These are phyloP conservation scores for Tranzscheliella williamsii DNA, from an alignment of 1,284 basidiomycete species.

Conservation along the genomic window DNA sequence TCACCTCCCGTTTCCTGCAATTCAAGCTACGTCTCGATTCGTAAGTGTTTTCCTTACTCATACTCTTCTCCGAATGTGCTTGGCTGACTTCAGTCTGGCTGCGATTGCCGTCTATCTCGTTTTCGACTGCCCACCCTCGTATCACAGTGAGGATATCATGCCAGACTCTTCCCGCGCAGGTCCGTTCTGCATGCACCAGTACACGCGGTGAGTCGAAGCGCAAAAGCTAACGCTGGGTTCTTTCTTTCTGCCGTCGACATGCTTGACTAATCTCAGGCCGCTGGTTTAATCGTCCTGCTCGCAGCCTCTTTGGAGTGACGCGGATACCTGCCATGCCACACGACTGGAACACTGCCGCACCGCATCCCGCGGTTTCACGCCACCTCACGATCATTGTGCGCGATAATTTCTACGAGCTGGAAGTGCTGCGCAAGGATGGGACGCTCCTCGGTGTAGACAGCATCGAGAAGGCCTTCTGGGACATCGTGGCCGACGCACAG, in stretches of 20 bases:
- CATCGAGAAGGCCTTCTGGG: constrained; percentile 72
- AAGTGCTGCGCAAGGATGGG: constrained; percentile 64
- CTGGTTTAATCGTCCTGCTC: constrained; percentile 67
- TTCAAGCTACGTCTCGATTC: constrained; percentile 74
- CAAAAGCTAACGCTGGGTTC: constrained; percentile 19
- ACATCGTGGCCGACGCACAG: constrained; percentile 73
- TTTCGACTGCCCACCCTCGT: too few species aligned
- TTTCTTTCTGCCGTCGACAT: constrained; percentile 2
- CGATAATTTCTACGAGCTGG: constrained; percentile 80
- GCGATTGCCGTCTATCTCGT: too few species aligned
- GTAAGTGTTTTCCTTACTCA: constrained; percentile 61
- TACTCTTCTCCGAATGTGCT: too few species aligned
- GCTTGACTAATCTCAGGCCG: constrained; percentile 31
- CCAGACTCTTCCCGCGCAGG: constrained; percentile 66
- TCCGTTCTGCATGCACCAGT: constrained; percentile 68
- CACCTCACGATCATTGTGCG: constrained; percentile 75
- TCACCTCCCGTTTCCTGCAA: constrained; percentile 74
- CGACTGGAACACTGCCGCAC: constrained; percentile 62
- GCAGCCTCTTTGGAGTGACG: constrained; percentile 63
- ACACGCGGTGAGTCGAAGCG: constrained; percentile 63
- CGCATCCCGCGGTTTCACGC: constrained; percentile 65
- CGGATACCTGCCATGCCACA: constrained; percentile 61
- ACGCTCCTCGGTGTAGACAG: constrained; percentile 65
- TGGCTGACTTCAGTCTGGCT: too few species aligned
- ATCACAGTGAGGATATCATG: constrained; percentile 66